Base-by-base conservation (phyloP, 345 rosid genomes). In the Ceriops zippeliana region DNA sequence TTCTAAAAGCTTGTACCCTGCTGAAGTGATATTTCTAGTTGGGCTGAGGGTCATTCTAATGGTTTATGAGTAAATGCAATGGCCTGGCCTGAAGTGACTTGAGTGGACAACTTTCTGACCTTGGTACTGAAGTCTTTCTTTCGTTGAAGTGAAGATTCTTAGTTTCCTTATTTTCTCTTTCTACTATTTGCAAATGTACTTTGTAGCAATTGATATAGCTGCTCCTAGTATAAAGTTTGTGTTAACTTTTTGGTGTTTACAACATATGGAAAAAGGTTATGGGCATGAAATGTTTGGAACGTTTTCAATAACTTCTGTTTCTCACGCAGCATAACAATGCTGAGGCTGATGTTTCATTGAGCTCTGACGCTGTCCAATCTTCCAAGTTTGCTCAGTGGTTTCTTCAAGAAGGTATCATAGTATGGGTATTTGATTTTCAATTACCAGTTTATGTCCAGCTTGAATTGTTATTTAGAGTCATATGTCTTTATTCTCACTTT, bases 371-470 rank as follows among this genome's bases (percentile, higher is more conserved):
- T 27, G 78, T 70, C 65, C 84, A 83, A 46, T 90, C 96, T 78
- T 95, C 99, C 67, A 95, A 85, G 82, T 95, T 95, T 71, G 93
- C 93, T 62, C 87, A 78, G 71, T 87, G 91, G 84, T 95, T 95
- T 83, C 70, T 79, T 62, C 97, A 95, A 83, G 96, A 87, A 82
- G 99, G 99, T 95, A 56, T 10, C 13, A 15, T 27, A 56, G 4
- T 22, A 22, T 22, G 58, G 58, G 28, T 56, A 76, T 72, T 34
- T 21, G 52, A 54, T 38, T 34, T 62, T 58, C 52, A 57, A 68
- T 58, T 66, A 27, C 17, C 26, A 21, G 17, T 24, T 27, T 56
- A 10, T 38, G 66, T n/a, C 20, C 17, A 5, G 42, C 52, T 46
- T 4, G 19, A 17, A 35, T 67, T 57, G 32, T 31, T 56, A 10